Percentiles rank a stretch among this genome's conserved stretches.
Evolutionary conservation across 257 asterid species (phyloP).

Genomic region (Rehmannia glutinosa): DNA sequence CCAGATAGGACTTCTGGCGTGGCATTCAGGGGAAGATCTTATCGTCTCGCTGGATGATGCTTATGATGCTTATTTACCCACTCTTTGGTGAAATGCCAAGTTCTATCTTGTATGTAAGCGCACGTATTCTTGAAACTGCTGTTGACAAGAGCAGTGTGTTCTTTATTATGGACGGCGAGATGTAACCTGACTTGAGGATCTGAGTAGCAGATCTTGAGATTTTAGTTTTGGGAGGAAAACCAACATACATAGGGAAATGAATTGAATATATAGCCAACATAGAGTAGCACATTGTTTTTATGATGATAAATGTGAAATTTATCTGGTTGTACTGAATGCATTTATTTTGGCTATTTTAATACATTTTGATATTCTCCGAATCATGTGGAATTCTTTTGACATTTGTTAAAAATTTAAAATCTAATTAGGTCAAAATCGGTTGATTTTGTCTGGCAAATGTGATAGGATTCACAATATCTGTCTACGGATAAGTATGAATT

Average conservation of each 20-base stretch:
- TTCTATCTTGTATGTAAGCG: not conserved
- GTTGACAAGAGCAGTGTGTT: not conserved
- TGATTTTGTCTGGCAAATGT: too few relatives aligned
- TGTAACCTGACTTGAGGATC: not conserved
- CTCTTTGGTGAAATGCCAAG: not conserved
- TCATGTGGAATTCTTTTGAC: not conserved
- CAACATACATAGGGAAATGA: not conserved
- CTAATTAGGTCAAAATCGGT: too few relatives aligned
- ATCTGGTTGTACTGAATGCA: too few relatives aligned
- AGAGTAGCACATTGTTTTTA: too few relatives aligned
- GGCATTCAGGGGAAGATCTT: constrained; percentile 80
- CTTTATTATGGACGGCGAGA: not conserved
- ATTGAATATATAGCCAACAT: not conserved
- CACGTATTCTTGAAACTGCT: constrained; percentile 11
- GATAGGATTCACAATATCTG: too few relatives aligned
- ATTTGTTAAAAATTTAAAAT: not conserved
- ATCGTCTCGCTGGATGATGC: constrained; percentile 61
- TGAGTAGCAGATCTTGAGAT: not conserved
- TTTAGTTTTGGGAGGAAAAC: not conserved
- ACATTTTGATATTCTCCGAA: not conserved
- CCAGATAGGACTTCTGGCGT: constrained; percentile 51
- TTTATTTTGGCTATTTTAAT: not conserved
- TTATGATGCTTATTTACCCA: not conserved
- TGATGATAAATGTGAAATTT: too few relatives aligned
- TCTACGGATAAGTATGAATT: too few relatives aligned